These are phyloP conservation scores for Fibroporia radiculosa DNA, from an alignment of 768 basidiomycete genomes.

Conservation along the genomic window DNA sequence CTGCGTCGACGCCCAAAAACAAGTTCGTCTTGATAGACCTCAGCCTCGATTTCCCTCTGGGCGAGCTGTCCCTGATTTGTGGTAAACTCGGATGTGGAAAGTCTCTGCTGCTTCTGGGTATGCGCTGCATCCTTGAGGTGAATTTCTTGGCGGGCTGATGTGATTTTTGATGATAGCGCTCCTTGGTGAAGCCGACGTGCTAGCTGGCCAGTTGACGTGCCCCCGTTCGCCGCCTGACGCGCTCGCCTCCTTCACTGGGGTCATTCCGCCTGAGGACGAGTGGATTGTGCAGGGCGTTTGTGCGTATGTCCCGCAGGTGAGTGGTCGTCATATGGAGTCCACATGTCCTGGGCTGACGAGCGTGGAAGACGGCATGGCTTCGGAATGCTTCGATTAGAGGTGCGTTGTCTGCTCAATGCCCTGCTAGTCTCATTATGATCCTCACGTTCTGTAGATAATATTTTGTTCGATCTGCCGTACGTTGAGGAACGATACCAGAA, in stretches of 20 bases:
- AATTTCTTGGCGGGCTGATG: not conserved
- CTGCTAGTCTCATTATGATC: conserved; percentile 11
- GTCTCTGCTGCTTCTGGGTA: conserved; percentile 70
- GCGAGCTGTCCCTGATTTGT: conserved; percentile 76
- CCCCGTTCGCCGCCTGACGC: conserved; percentile 81
- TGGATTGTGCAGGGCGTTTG: conserved; percentile 78
- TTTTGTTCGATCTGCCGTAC: conserved; percentile 73
- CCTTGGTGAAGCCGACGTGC: conserved; percentile 81
- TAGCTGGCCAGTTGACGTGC: conserved; percentile 74
- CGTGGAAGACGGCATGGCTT: conserved; percentile 56
- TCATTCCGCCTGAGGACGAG: conserved; percentile 38
- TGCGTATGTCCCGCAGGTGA: conserved; percentile 80
- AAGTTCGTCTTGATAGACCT: conserved; percentile 81
- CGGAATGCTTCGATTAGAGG: conserved; percentile 64
- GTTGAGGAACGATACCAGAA: conserved; percentile 66
- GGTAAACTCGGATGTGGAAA: conserved; percentile 90
- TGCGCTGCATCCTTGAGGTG: not conserved
- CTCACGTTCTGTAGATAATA: conserved; percentile 40
- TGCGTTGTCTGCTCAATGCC: conserved; percentile 7
- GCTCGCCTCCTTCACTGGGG: conserved; percentile 50
- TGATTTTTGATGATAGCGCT: conserved; percentile 43
- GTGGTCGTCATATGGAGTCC: conserved; percentile 7
- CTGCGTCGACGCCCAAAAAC: conserved; percentile 62
- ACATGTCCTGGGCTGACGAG: conserved; percentile 14
- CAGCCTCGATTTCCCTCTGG: conserved; percentile 67